Evolutionary conservation across 495 filamentous ascomycete species (phyloP).

Genomic region (Geoglossum glabrum): DNA sequence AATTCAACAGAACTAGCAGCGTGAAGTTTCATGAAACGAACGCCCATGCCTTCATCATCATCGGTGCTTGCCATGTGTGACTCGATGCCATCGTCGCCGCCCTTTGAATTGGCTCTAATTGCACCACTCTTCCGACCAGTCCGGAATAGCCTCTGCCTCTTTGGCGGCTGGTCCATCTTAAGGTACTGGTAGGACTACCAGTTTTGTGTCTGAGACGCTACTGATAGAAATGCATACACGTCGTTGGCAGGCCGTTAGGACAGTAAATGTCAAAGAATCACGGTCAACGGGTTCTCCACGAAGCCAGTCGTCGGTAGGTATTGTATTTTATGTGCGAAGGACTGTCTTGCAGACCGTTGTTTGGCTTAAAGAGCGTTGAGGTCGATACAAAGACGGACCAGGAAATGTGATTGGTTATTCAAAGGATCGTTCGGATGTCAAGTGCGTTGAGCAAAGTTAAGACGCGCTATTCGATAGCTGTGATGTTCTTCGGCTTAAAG

Average conservation of each 20-base stretch:
- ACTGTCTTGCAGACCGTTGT: not conserved
- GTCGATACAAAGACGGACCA: not conserved
- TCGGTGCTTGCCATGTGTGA: not conserved
- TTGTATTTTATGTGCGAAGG: not conserved
- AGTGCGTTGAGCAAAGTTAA: not conserved
- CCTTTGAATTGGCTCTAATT: not conserved
- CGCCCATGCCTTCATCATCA: not conserved
- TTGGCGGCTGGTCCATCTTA: not conserved
- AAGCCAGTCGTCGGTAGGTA: not conserved
- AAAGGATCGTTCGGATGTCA: not conserved
- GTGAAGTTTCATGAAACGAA: not conserved
- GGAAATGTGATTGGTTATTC: not conserved
- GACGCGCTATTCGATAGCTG: constrained; percentile 1
- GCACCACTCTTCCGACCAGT: not conserved
- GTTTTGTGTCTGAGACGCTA: not conserved
- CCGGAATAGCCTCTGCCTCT: not conserved
- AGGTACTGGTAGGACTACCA: not conserved
- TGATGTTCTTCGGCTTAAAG: not conserved
- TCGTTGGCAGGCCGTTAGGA: not conserved
- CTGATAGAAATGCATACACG: not conserved
- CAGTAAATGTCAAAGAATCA: not conserved
- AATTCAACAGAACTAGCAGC: not conserved
- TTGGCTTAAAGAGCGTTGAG: not conserved
- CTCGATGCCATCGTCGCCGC: not conserved
- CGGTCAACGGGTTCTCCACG: not conserved